These are phyloP conservation scores for Penicillium antarcticum DNA, from an alignment of 495 filamentous ascomycete genomes.

Conservation along the genomic window DNA sequence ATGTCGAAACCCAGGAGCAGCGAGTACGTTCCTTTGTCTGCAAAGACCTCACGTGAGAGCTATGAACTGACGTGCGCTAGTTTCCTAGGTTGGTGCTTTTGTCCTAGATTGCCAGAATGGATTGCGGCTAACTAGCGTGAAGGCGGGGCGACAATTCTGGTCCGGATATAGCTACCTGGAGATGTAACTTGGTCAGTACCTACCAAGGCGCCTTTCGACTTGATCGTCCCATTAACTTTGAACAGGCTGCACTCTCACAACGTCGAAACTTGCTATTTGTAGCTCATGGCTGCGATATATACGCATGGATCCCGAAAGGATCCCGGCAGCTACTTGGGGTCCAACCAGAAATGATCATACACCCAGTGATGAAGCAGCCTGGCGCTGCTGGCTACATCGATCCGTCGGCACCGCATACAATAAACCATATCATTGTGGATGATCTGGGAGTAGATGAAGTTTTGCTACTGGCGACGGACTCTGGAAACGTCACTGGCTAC, in stretches of 20 bases:
- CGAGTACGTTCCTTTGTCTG: slow-evolving; percentile 25
- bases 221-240: background rate
- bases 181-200: slow-evolving; percentile 51
- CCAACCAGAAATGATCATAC: slow-evolving; percentile 62
- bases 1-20: slow-evolving; percentile 32
- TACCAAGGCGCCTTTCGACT: background rate
- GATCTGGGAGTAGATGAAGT: slow-evolving; percentile 80
- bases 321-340: slow-evolving; percentile 60
- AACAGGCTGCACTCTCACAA: slow-evolving; percentile 53
- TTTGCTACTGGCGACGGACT: slow-evolving; percentile 72
- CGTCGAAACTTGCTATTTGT: slow-evolving; percentile 69
- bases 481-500: slow-evolving; percentile 85
- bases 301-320: slow-evolving; percentile 69
- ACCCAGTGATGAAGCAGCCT: slow-evolving; percentile 51
- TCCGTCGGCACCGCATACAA: slow-evolving; percentile 55
- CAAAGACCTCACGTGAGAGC: slow-evolving; percentile 11
- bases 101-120: too few species aligned
- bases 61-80: slow-evolving; percentile 16
- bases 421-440: slow-evolving; percentile 78
- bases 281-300: slow-evolving; percentile 67
- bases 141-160: slow-evolving; percentile 27
- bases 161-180: slow-evolving; percentile 38
- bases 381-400: slow-evolving; percentile 56
- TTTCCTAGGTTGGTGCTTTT: slow-evolving; percentile 17
- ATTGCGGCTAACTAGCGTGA: slow-evolving; percentile 9